Evolutionary conservation across 2,329 filamentous ascomycete genomes (phyloP), one percentile per base, ranked within the genome.

Genomic region (Canariomyces notabilis): DNA sequence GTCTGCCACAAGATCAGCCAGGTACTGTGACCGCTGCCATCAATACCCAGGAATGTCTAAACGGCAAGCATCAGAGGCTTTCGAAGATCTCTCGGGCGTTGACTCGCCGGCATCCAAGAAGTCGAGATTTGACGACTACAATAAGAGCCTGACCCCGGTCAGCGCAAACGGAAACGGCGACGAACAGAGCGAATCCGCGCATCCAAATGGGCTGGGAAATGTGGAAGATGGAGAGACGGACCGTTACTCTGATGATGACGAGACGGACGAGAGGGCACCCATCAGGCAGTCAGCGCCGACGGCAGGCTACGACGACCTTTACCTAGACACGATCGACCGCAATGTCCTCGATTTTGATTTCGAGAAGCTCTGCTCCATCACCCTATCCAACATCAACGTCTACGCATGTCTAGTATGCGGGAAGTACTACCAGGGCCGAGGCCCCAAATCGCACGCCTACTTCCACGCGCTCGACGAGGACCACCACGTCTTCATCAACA

Each of bases 401-500:
- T 98, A 98, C 66, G 93, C 93, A 8, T 98, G 93, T 61, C 79
- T 98, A 9, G 87, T 97, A 1, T 98, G 93, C 66, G 93, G 93
- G n/a, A 91, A 89, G 66, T 98, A 98, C 72, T 98, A 86, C 66
- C 89, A 96, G 67, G 93, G 93, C 43, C 80, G 93, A 58, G 93
- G 93, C 0, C 86, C 87, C 14, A 95, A 93, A 63, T 96, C 91
- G 42, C 87, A 96, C 67, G 93, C 93, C 59, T 98, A 98, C 70
- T 96, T 95, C 66, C 93, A 98, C 72, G 87, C 91, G 49, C 82
- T 98, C 50, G 91, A 98, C 60, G 85, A 94, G 57, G 87, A 85
- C 52, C 93, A 98, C 68, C 93, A 98, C 74, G 91, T 97, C 48
- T 98, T 89, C 68, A 91, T 98, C 75, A 97, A 97, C 69, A 93